Evolutionary conservation across 768 basidiomycete genomes (phyloP).

Genomic region (Serendipita sp.): DNA sequence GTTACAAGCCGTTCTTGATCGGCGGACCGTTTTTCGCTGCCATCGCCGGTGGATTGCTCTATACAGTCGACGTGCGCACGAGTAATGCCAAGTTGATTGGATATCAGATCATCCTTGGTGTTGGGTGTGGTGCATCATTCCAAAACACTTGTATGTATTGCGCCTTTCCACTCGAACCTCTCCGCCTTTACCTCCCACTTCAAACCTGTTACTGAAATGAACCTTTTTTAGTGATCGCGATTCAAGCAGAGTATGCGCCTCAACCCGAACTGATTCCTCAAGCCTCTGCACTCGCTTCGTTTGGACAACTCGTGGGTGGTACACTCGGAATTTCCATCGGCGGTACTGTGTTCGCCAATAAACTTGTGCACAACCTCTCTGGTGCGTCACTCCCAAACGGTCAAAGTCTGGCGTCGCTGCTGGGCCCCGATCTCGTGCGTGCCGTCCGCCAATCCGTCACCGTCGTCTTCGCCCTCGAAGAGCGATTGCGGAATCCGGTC

Average conservation of each 20-base stretch:
- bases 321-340: background rate
- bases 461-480: constrained; percentile 1
- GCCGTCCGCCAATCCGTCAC: constrained; percentile 7
- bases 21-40: constrained; percentile 16
- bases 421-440: background rate
- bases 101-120: constrained; percentile 24
- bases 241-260: background rate
- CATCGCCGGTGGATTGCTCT: constrained; percentile 21
- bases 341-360: background rate
- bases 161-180: background rate
- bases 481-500: constrained; percentile 2
- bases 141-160: constrained; percentile 19
- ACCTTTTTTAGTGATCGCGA: background rate
- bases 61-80: constrained; percentile 12
- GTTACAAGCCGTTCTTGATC: constrained; percentile 19
- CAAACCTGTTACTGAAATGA: background rate
- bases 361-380: background rate
- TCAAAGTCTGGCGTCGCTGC: background rate
- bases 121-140: constrained; percentile 23
- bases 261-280: constrained; percentile 5
- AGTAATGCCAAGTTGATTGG: constrained; percentile 19
- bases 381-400: no score
- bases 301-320: background rate
- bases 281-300: background rate
- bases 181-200: background rate